Percentiles rank a stretch among this genome's conserved stretches.
Evolutionary conservation across 2,329 filamentous ascomycete species (phyloP).

Genomic region (Amauroascus niger): DNA sequence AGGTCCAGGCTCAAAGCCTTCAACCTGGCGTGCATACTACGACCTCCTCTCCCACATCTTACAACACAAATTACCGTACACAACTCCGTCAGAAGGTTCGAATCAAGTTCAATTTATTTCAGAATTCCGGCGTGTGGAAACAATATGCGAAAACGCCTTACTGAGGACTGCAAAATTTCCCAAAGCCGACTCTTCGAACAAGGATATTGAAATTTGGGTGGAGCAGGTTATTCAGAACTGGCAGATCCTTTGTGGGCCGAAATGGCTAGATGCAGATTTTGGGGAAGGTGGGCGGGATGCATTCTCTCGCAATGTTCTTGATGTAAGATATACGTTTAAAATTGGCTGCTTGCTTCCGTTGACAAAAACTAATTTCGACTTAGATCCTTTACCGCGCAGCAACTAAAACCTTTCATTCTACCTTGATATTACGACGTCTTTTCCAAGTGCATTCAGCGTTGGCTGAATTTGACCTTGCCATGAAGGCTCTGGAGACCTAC

Average conservation of each 20-base stretch:
- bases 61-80: constrained; percentile 41
- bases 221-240: constrained; percentile 75
- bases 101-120: constrained; percentile 56
- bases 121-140: constrained; percentile 71
- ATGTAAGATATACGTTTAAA: constrained; percentile 34
- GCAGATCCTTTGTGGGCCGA: constrained; percentile 66
- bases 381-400: constrained; percentile 80
- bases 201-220: constrained; percentile 73
- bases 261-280: constrained; percentile 71
- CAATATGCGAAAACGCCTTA: constrained; percentile 67
- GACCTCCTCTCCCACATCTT: constrained; percentile 66
- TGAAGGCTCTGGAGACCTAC: constrained; percentile 87
- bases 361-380: neutral
- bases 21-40: constrained; percentile 82
- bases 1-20: constrained; percentile 25
- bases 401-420: constrained; percentile 91
- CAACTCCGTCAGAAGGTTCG: constrained; percentile 27
- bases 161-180: constrained; percentile 75
- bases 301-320: constrained; percentile 66
- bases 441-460: constrained; percentile 80
- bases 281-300: constrained; percentile 69
- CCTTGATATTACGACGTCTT: constrained; percentile 71
- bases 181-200: constrained; percentile 65
- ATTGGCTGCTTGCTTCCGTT: neutral
- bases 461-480: constrained; percentile 83